A percentile compares a stretch with the other conserved stretches of the same genome.
These are phyloP conservation scores for Blastobotrys malaysiensis DNA, from an alignment of 1,139 yeast species.

Conservation along the genomic window DNA sequence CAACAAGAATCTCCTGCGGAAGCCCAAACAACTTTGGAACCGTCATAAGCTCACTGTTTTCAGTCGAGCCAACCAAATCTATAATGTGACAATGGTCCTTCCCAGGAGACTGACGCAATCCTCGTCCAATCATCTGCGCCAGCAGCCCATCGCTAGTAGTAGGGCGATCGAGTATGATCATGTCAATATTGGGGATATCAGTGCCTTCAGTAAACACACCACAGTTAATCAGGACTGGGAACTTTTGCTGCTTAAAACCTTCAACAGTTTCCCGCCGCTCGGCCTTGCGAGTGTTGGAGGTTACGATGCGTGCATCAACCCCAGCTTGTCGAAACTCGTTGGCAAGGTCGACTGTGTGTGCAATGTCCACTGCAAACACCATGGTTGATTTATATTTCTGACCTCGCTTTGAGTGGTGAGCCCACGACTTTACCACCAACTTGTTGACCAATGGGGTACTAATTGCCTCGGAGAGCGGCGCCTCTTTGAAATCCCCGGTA, in stretches of 20 bases:
- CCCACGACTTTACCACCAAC: constrained; percentile 55
- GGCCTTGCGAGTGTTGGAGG: constrained; percentile 54
- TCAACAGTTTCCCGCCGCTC: constrained; percentile 51
- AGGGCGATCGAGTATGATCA: constrained; percentile 73
- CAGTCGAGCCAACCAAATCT: constrained; percentile 62
- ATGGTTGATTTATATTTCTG: constrained; percentile 53
- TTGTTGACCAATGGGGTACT: constrained; percentile 51
- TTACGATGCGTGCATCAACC: constrained; percentile 66
- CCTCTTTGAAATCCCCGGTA: constrained; percentile 51
- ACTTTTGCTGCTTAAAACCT: constrained; percentile 55
- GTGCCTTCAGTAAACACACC: constrained; percentile 94
- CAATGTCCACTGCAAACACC: constrained; percentile 70
- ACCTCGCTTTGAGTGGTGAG: constrained; percentile 36
- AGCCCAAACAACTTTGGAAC: constrained; percentile 56
- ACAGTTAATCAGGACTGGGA: constrained; percentile 79
- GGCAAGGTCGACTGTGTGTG: constrained; percentile 57
- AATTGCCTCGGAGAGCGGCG: constrained; percentile 49
- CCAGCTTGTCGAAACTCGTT: constrained; percentile 53
- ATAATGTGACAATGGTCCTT: constrained; percentile 68
- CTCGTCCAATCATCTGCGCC: constrained; percentile 90
- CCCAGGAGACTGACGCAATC: constrained; percentile 57
- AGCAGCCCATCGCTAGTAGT: constrained; percentile 67
- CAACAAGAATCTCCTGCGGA: constrained; percentile 30
- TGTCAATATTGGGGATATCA: constrained; percentile 86
- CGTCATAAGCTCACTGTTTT: constrained; percentile 53